Percentiles rank a stretch among this genome's conserved stretches.
Evolutionary conservation across 2,329 filamentous ascomycete genomes (phyloP).

Genomic region (Calonectria leucothoes): DNA sequence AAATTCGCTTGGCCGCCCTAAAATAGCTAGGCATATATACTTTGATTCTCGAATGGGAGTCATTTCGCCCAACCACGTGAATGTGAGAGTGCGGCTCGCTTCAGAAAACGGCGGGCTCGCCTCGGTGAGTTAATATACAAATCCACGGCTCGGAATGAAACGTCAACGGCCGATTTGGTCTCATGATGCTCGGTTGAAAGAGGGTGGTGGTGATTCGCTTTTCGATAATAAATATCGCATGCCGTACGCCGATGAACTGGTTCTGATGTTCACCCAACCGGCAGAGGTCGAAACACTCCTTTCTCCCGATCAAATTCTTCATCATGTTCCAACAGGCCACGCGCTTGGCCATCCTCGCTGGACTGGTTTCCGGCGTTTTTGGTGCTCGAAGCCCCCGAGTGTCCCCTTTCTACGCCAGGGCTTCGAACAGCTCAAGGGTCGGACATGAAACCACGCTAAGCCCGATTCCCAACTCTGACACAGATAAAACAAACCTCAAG

Average conservation of each 20-base stretch:
- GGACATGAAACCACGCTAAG: constrained; percentile 23
- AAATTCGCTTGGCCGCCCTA: neutral
- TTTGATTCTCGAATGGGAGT: neutral
- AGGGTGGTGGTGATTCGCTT: neutral
- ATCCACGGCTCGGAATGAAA: constrained; percentile 8
- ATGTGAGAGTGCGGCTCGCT: neutral
- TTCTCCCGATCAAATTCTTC: neutral
- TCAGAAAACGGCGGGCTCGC: neutral
- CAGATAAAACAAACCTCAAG: constrained; percentile 14
- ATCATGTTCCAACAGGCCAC: neutral
- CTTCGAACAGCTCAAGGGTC: constrained; percentile 4
- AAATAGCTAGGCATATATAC: neutral
- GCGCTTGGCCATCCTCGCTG: neutral
- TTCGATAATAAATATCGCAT: constrained; percentile 9
- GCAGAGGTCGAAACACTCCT: neutral
- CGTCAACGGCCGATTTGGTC: constrained; percentile 16
- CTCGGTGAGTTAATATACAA: neutral
- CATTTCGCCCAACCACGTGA: neutral
- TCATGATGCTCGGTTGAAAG: neutral
- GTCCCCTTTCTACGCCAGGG: neutral
- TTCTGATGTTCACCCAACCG: neutral
- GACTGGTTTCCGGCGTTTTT: neutral
- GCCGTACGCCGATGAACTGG: neutral
- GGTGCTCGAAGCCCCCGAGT: neutral
- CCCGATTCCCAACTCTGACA: constrained; percentile 19